Conservation (phyloP, 148 eudicot genomes). For the Beta vulgaris region DNA sequence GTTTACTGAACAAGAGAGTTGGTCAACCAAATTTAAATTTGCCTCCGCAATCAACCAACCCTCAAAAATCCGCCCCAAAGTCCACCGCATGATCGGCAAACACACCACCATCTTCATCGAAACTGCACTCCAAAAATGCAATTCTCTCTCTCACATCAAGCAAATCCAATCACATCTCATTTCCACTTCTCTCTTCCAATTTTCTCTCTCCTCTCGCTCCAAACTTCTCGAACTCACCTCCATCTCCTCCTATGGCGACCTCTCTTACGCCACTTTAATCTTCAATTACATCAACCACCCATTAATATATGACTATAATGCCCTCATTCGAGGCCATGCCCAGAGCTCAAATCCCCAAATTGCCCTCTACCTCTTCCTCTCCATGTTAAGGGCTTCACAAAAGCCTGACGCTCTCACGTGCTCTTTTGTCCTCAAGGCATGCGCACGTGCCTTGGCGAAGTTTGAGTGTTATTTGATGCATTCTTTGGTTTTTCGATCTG, state of each 20-base stretch:
- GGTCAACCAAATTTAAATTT: background rate
- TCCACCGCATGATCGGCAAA: conserved; percentile 26
- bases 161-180: conserved; percentile 68
- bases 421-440: conserved; percentile 79
- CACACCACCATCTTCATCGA: conserved; percentile 26
- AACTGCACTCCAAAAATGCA: conserved; percentile 46
- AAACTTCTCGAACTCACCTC: conserved; percentile 59
- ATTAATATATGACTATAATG: conserved; percentile 63
- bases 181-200: conserved; percentile 46
- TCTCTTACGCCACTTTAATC: conserved; percentile 49
- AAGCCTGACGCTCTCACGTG: conserved; percentile 76
- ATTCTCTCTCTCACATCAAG: conserved; percentile 48
- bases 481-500: conserved; percentile 42
- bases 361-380: conserved; percentile 40
- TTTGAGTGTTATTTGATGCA: conserved; percentile 52
- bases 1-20: too few relatives aligned
- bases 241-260: conserved; percentile 41
- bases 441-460: conserved; percentile 56
- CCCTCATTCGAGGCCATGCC: conserved; percentile 69
- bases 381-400: conserved; percentile 41
- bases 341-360: conserved; percentile 39
- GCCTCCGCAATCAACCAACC: background rate
- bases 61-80: conserved; percentile 1
- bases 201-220: conserved; percentile 26
- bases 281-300: conserved; percentile 47